Evolutionary conservation across 1,284 basidiomycete species (phyloP), one percentile per base, ranked within the genome.

Genomic region (Boletus sp.): DNA sequence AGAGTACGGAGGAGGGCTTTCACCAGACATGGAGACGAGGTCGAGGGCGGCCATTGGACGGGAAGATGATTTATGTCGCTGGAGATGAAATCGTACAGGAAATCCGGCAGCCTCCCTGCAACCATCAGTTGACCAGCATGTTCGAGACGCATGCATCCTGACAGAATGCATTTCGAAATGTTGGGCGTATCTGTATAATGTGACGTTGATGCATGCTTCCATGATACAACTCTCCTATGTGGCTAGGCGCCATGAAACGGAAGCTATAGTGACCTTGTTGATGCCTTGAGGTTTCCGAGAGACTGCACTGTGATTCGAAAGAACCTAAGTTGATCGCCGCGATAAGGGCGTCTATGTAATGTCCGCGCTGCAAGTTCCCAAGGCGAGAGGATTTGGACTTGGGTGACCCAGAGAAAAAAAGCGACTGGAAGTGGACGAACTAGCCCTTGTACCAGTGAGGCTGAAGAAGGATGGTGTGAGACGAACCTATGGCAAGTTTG

Each of bases 1-100:
- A 42, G 61, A 67, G 42, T 65, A 65, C 13, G 61, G 65, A 43
- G 64, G 64, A 46, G 64, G 64, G 48, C 37, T 61, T 13, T 63
- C 63, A 9, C 27, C 60, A 36, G 44, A 36, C 61, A 58, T 57
- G 51, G 33, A 39, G 44, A 45, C 7, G 43, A 31, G 9, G 39
- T 51, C 37, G 13, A 22, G 22, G 24, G 43, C 18, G 24, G 43
- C 18, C 2, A 13, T 41, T 7, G 35, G 9, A 41, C 20, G 1
- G 41, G 18, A n/a, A 29, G 42, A 20, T 1, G 50, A 31, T 58
- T 55, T 62, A 56, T 48, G 60, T 37, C 47, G 39, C 16, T 45
- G 22, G 7, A 24, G 42, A 54, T 18, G 41, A n/a, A 18, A 15
- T 6, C 2, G 1, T 12, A 22, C 44, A 11, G 4, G 42, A 7